Percentiles rank a stretch among this genome's conserved stretches.
These are phyloP conservation scores for Elsinoe batatas DNA, from an alignment of 2,329 filamentous ascomycete species.

Conservation along the genomic window DNA sequence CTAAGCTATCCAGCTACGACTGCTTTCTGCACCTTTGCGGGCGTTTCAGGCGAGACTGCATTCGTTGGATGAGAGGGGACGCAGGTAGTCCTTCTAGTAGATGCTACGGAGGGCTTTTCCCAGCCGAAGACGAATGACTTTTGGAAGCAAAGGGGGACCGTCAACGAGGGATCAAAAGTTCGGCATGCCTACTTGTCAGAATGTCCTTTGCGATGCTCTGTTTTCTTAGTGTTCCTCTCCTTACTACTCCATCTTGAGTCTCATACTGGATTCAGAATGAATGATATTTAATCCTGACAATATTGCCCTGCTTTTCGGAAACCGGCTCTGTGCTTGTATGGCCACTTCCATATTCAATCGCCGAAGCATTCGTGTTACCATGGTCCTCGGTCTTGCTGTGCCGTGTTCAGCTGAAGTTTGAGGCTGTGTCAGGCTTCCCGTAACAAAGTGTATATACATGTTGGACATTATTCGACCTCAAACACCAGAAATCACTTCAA, in stretches of 20 bases:
- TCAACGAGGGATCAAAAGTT: neutral
- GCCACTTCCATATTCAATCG: no score
- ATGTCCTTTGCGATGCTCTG: neutral
- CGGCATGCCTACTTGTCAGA: neutral
- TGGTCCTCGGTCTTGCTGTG: neutral
- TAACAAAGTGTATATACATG: neutral
- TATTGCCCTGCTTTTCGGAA: neutral
- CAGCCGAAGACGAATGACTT: neutral
- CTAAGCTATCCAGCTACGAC: neutral
- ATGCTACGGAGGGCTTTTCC: neutral
- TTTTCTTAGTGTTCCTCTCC: neutral
- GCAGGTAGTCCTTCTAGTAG: neutral
- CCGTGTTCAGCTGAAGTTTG: neutral
- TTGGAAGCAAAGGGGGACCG: neutral
- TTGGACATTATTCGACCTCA: neutral
- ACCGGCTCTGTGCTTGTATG: no score
- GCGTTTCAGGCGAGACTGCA: neutral
- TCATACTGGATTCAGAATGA: slow-evolving; percentile 6
- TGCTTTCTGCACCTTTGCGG: neutral
- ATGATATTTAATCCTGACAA: neutral
- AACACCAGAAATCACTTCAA: neutral
- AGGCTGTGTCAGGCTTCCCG: slow-evolving; percentile 1
- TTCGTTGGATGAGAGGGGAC: neutral
- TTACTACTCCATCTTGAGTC: neutral
- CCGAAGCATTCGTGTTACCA: no score